Percentiles rank a stretch among this genome's conserved stretches.
These are phyloP conservation scores for Tuber aestivum DNA, from an alignment of 495 filamentous ascomycete genomes.

Conservation along the genomic window DNA sequence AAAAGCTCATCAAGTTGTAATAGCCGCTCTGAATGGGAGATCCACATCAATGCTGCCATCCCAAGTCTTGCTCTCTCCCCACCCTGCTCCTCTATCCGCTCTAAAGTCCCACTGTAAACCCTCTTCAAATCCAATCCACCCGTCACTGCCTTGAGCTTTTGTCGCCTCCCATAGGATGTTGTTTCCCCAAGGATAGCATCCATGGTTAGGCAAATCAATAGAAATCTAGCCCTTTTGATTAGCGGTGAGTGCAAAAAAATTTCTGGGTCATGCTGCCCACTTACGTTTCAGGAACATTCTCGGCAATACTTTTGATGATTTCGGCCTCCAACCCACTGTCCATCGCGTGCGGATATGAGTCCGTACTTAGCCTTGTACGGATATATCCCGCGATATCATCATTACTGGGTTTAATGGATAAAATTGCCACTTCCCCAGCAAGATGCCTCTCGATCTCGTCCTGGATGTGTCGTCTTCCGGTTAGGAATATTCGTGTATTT, in stretches of 20 bases:
- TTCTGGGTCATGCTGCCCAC: neutral
- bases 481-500: no score
- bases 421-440: neutral
- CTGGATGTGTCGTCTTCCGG: neutral
- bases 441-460: neutral
- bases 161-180: neutral
- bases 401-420: neutral
- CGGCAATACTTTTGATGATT: neutral
- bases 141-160: neutral
- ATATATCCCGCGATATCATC: neutral
- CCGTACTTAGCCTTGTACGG: neutral
- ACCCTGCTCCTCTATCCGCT: neutral
- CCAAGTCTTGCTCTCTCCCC: neutral
- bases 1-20: neutral
- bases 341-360: neutral
- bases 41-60: neutral
- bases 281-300: neutral
- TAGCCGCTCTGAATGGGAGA: neutral
- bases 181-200: neutral
- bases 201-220: neutral
- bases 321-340: neutral
- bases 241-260: neutral
- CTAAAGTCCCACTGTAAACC: neutral
- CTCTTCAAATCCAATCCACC: neutral
- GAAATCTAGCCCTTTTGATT: neutral